Evolutionary conservation across 148 eudicot species (phyloP), one percentile per base, ranked within the genome.

Genomic region (Vaccinium macrocarpon): DNA sequence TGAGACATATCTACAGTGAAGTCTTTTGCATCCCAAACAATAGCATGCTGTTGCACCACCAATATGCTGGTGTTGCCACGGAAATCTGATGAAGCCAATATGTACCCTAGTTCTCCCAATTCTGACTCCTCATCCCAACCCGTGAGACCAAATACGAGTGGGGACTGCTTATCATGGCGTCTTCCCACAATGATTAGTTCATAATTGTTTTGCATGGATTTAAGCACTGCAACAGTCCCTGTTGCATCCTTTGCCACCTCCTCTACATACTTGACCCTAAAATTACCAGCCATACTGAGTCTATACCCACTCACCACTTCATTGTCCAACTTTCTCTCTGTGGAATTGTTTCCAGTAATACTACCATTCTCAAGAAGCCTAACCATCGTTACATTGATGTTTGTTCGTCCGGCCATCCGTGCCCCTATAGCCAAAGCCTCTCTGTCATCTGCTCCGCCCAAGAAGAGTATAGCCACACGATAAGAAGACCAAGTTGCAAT

Each of bases 171-270:
- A 15, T 78, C 49, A n/a, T 84, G 85, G 13, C 76, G 80, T 56
- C 85, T 57, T 51, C 85, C 85, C 16, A 84, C 85, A 16, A 84
- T 78, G n/a, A 84, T 62, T 27, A 84, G 85, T 68, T 84, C 85
- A 7, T 84, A 66, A 9, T 52, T 84, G 19, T 78, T 79, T 79
- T 84, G 50, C 82, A 84, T 64, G 27, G 74, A 77, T 64, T 8
- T 64, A 64, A 84, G 27, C 15, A 52, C 82, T 11, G 75, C 32
- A 9, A 53, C 64, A 16, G 82, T 77, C 27, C 82, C 85, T 14
- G 76, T 77, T 16, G 82, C 71, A 64, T 76, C 79, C 56, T 21
- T 76, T 0, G 79, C 85, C 42, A 84, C 74, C 80, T 84, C 85
- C 49, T 84, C 85, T 84, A 78, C 51, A 29, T 84, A 77, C 75